Evolutionary conservation across 2,329 filamentous ascomycete genomes (phyloP), one percentile per base, ranked within the genome.

Genomic region (Epichloe uncinata): DNA sequence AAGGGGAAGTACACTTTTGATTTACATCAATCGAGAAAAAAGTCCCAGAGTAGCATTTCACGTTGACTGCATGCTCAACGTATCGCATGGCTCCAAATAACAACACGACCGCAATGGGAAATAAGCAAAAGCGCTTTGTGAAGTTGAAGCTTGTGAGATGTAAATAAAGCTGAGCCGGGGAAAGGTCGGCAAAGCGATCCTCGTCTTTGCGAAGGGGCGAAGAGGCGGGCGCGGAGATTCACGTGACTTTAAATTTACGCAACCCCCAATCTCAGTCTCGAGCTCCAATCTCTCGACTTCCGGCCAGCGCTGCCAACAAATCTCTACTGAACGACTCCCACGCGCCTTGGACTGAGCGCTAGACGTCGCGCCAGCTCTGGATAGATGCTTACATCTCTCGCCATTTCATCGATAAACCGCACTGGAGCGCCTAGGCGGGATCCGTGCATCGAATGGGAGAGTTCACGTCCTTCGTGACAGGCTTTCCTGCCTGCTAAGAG

Each of bases 401-500:
- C 37, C 38, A 42, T 45, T 5, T 15, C 13, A 50, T 35, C 18
- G 40, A 43, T 16, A 20, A 33, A 18, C 42, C 38, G 45, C 33
- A 45, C 36, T 13, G 40, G 35, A 50, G 38, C 35, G 49, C 36
- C 46, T 38, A 41, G 42, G 43, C 49, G 48, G 45, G 50, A 48
- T 45, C 37, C 43, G 58, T 60, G 61, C 62, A 61, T 68, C 70
- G 70, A 64, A 75, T 75, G 72, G 68, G 70, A 68, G 66, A 65
- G 62, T 62, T 63, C 63, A 62, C 65, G 61, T 64, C 60, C 58
- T 63, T 65, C 63, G 66, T 69, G 66, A 69, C 69, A 69, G 73
- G 74, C 74, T 69, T 66, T 64, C 63, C 66, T 68, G 73, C 69
- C 70, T 71, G 65, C 65, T 69, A 61, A 70, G 60, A 58, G 61